Base-by-base conservation (phyloP, 2,329 filamentous ascomycete species). In the Aspergillus neotritici region DNA sequence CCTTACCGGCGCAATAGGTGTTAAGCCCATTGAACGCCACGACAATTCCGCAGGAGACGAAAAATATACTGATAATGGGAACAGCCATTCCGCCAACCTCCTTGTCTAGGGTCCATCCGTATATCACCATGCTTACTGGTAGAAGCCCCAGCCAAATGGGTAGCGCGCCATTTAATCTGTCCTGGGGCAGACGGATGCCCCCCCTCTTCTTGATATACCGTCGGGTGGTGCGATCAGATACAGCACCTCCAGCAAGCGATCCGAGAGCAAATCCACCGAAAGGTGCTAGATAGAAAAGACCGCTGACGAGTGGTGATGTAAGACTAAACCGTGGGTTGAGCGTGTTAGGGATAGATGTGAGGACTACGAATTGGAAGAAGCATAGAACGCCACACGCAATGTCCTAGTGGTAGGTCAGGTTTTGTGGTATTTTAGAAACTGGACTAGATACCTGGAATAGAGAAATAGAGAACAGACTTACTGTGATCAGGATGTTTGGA, bases 1-100 rank as follows among this genome's bases (percentile, higher is more conserved):
- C 52, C 51, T 38, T 35, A 63, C 63, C 63, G 43, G 63, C 62
- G 8, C 56, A 52, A 53, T 93, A 90, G 0, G 84, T 86, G 62
- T 90, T 89, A 52, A 90, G 63, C 16, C 76, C 78, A 4, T 84
- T 85, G 58, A 88, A 89, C 50, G 82, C 83, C 52, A 86, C 85
- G 34, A 88, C 70, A 59, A 89, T 79, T 0, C 80, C 83, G 1
- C 87, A 72, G 2, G 84, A 85, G 45, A 87, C 83, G 11, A 83
- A 53, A 59, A 89, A 89, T 66, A 87, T 82, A 59, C 78, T 77
- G 6, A 88, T 75, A 11, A 88, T 82, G 0, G 84, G 85, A 7
- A 71, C 53, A 3, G 74, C 68, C 41, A 81, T 69, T 0, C 78
- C 78, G 0, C 78, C 78, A 0, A 72, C 66, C 10, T 62, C 55